Evolutionary conservation across 1,284 basidiomycete genomes (phyloP).

Genomic region (Boletus holoroseus): DNA sequence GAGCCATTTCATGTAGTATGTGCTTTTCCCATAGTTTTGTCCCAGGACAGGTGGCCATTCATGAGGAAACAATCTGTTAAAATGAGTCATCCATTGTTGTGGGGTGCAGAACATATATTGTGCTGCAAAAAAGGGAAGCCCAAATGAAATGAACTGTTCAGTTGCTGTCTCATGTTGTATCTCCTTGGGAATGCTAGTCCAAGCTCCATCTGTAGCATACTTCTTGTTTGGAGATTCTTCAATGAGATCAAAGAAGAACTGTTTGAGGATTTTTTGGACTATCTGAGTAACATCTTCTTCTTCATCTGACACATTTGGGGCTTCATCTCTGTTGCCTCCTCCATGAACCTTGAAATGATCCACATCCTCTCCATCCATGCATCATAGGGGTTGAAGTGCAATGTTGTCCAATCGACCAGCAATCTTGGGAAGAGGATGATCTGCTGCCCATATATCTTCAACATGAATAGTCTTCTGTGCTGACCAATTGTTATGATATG

Average conservation of each 20-base stretch:
- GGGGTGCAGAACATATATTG: background rate
- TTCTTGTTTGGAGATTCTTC: background rate
- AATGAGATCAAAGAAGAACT: background rate
- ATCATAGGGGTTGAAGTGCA: too few species aligned
- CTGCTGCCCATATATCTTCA: too few species aligned
- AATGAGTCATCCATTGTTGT: background rate
- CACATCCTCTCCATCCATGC: too few species aligned
- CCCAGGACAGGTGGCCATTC: background rate
- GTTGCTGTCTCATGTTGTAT: background rate
- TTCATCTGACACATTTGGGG: too few species aligned
- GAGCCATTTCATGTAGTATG: background rate
- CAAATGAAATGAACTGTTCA: background rate
- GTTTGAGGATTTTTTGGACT: background rate
- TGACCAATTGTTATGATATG: too few species aligned
- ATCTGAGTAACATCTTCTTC: too few species aligned
- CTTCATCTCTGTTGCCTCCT: too few species aligned
- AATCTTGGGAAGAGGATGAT: too few species aligned
- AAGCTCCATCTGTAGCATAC: background rate
- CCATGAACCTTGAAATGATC: too few species aligned
- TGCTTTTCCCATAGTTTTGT: background rate
- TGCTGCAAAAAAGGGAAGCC: too few species aligned
- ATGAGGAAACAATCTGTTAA: background rate
- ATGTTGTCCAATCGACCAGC: too few species aligned
- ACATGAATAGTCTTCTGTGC: too few species aligned
- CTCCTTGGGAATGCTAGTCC: background rate